Percentiles rank a stretch among this genome's conserved stretches.
phyloP scores from a whole-genome alignment of 768 basidiomycete genomes.

The Boletus rubropictus region DNA sequence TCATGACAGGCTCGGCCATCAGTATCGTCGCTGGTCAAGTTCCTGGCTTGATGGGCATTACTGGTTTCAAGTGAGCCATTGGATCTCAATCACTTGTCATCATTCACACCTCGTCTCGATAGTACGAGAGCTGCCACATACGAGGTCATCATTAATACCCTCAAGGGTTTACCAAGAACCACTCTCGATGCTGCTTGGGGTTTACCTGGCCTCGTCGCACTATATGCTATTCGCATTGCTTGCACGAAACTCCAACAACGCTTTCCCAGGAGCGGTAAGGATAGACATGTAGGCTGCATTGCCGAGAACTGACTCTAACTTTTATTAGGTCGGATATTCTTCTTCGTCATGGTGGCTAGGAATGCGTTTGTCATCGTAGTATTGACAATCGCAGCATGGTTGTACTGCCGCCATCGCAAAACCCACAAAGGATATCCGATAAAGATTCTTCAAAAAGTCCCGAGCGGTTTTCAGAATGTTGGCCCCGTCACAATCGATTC shows the following conservation, averaged over 20 bases:
- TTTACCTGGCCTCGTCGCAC: slow-evolving; percentile 59
- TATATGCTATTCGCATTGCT: slow-evolving; percentile 62
- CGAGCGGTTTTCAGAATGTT: slow-evolving; percentile 71
- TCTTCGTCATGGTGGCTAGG: slow-evolving; percentile 72
- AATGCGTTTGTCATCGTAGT: slow-evolving; percentile 87
- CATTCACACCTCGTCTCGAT: slow-evolving; percentile 3
- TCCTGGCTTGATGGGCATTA: slow-evolving; percentile 83
- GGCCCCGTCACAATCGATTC: slow-evolving; percentile 40
- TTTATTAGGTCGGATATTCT: slow-evolving; percentile 55
- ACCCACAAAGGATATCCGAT: slow-evolving; percentile 67
- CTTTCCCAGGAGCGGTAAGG: slow-evolving; percentile 56
- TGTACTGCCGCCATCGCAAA: slow-evolving; percentile 66
- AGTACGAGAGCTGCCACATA: slow-evolving; percentile 86
- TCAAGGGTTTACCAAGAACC: slow-evolving; percentile 73
- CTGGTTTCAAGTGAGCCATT: slow-evolving; percentile 69
- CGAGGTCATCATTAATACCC: slow-evolving; percentile 85
- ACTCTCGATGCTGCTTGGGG: slow-evolving; percentile 88
- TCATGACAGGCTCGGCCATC: slow-evolving; percentile 98
- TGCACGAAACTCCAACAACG: slow-evolving; percentile 48
- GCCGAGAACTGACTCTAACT: not conserved
- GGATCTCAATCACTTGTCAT: not conserved
- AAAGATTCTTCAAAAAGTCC: slow-evolving; percentile 77
- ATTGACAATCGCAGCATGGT: slow-evolving; percentile 82
- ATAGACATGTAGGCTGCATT: not conserved
- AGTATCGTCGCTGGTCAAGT: slow-evolving; percentile 86